Conservation (phyloP, 768 basidiomycete genomes). For the Amanita subjunquillea region DNA sequence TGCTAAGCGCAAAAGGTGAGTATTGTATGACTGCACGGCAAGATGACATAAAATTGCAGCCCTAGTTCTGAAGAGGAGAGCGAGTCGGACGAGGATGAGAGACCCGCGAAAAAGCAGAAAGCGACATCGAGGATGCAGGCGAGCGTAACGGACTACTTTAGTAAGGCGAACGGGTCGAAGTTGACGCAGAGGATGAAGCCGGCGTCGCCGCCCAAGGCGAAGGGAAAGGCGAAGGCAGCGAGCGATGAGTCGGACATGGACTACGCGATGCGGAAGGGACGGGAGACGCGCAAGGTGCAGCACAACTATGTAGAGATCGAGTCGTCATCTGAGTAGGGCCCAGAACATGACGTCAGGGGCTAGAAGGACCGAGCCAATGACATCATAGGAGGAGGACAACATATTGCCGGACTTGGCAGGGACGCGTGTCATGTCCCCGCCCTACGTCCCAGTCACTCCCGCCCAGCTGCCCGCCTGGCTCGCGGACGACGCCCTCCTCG, state of each 20-base stretch:
- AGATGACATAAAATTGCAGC: constrained; percentile 13
- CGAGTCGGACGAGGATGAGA: constrained; percentile 32
- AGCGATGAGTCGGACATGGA: constrained; percentile 35
- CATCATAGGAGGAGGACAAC: not conserved
- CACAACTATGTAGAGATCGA: constrained; percentile 59
- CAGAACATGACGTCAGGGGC: constrained; percentile 19
- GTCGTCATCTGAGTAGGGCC: constrained; percentile 18
- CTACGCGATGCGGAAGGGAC: constrained; percentile 22
- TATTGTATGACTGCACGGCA: not conserved
- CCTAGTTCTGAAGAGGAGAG: constrained; percentile 22
- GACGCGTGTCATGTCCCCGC: constrained; percentile 2
- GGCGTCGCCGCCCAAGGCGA: constrained; percentile 41
- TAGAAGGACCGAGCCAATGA: not conserved
- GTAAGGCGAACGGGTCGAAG: constrained; percentile 36
- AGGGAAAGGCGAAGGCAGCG: constrained; percentile 26
- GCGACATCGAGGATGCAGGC: constrained; percentile 17
- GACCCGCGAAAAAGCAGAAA: constrained; percentile 47
- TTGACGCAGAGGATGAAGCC: constrained; percentile 52
- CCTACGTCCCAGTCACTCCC: constrained; percentile 18
- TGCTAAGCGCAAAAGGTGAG: constrained; percentile 63
- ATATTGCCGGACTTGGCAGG: not conserved
- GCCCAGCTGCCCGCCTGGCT: constrained; percentile 20
- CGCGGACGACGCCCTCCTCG: constrained; percentile 33
- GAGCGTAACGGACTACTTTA: constrained; percentile 51
- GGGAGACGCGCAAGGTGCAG: constrained; percentile 21